phyloP scores from a whole-genome alignment of 2,329 filamentous ascomycete species.

The Teratosphaeria zuluensis region DNA sequence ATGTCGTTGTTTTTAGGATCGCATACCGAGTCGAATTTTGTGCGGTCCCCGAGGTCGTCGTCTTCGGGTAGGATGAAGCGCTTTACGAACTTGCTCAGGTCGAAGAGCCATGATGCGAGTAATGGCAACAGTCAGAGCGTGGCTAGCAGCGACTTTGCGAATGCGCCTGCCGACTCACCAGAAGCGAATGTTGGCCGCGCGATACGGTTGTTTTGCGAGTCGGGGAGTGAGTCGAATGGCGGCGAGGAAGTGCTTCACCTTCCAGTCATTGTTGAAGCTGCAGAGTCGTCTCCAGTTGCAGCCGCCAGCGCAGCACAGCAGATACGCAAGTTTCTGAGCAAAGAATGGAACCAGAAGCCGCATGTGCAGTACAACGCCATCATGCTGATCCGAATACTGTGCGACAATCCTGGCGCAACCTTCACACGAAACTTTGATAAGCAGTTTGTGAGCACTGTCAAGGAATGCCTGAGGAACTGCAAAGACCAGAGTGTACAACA shows the following conservation, averaged over 20 bases:
- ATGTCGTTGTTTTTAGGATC: neutral
- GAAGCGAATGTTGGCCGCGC: slow-evolving; percentile 56
- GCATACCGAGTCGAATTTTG: neutral
- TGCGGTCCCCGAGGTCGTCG: neutral
- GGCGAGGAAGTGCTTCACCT: slow-evolving; percentile 88
- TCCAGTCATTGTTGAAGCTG: slow-evolving; percentile 85
- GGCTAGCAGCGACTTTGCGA: slow-evolving; percentile 8
- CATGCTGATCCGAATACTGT: slow-evolving; percentile 86
- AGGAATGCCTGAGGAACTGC: slow-evolving; percentile 61
- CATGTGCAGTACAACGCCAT: slow-evolving; percentile 89
- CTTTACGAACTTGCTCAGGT: slow-evolving; percentile 15
- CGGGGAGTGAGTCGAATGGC: slow-evolving; percentile 50
- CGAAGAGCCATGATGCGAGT: slow-evolving; percentile 10
- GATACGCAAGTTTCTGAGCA: slow-evolving; percentile 73
- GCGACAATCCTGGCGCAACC: slow-evolving; percentile 79
- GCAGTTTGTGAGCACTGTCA: slow-evolving; percentile 68
- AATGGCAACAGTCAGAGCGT: neutral
- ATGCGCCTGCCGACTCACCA: slow-evolving; percentile 41
- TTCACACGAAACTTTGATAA: slow-evolving; percentile 88
- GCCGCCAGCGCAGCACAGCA: slow-evolving; percentile 70
- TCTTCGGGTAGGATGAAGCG: slow-evolving; percentile 12
- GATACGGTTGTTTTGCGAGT: slow-evolving; percentile 73
- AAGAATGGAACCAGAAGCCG: slow-evolving; percentile 50
- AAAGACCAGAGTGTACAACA: slow-evolving; percentile 70
- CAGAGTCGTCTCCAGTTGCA: slow-evolving; percentile 81